A percentile compares a stretch with the other conserved stretches of the same genome.
These are phyloP conservation scores for Saccharomyces hybrid DNA, from an alignment of 1,139 yeast genomes.

Conservation along the genomic window DNA sequence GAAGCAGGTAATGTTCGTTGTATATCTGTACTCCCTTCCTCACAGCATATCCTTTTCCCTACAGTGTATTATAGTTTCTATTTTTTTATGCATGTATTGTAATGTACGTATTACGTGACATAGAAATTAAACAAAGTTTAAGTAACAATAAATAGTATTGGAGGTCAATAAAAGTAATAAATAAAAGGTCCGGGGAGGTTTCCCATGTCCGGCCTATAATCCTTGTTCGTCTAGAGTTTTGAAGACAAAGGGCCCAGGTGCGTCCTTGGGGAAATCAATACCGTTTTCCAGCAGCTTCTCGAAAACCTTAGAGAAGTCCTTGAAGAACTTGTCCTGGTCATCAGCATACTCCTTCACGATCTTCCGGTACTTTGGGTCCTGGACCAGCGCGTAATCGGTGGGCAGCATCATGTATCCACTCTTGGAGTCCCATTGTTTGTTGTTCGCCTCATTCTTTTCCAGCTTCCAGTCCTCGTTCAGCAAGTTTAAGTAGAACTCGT, in stretches of 20 bases:
- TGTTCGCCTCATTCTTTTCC: constrained; percentile 62
- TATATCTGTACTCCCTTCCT: background rate
- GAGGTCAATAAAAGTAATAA: background rate
- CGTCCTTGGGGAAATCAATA: constrained; percentile 47
- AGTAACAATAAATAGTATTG: background rate
- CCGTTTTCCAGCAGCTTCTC: constrained; percentile 69
- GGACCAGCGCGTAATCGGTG: constrained; percentile 66
- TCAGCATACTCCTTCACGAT: constrained; percentile 67
- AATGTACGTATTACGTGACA: background rate
- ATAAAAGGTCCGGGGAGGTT: background rate
- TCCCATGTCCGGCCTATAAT: constrained; percentile 3
- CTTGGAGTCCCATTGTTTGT: constrained; percentile 68
- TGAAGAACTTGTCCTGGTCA: constrained; percentile 61
- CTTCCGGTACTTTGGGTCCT: constrained; percentile 56
- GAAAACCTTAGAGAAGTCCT: constrained; percentile 65
- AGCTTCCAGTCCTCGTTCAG: constrained; percentile 69
- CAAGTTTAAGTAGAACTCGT: constrained; percentile 64
- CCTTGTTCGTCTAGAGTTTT: constrained; percentile 66
- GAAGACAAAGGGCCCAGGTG: constrained; percentile 42
- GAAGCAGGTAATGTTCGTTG: background rate
- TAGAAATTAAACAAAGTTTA: constrained; percentile 4
- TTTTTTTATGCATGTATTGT: background rate
- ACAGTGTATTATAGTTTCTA: background rate
- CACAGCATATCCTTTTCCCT: background rate
- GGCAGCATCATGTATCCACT: constrained; percentile 86